phyloP scores from a whole-genome alignment of 345 rosid species.

The Clarkia xantiana region DNA sequence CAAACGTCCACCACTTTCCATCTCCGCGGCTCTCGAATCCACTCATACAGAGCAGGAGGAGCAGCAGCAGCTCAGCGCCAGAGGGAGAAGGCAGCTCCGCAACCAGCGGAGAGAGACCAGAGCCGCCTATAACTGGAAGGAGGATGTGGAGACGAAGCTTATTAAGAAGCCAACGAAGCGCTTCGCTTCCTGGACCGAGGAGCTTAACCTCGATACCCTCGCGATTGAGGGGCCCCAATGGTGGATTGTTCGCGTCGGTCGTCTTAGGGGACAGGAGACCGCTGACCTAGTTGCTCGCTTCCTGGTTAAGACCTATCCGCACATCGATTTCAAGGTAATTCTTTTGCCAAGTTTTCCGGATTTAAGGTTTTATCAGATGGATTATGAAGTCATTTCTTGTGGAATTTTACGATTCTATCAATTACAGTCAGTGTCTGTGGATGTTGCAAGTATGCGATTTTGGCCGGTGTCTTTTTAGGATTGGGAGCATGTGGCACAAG shows the following conservation, averaged over 20 bases:
- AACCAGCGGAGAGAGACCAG: constrained; percentile 57
- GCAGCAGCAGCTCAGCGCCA: constrained; percentile 43
- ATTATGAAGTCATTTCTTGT: too few species aligned
- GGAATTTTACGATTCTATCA: too few species aligned
- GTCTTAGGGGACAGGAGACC: constrained; percentile 42
- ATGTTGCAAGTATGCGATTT: too few species aligned
- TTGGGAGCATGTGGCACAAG: too few species aligned
- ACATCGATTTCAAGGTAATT: constrained; percentile 49
- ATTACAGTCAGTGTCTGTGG: too few species aligned
- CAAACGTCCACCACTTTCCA: not conserved
- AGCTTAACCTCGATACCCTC: constrained; percentile 58
- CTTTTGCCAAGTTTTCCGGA: too few species aligned
- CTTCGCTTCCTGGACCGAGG: constrained; percentile 35
- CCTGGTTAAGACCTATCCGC: constrained; percentile 42
- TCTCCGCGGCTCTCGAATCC: constrained; percentile 34
- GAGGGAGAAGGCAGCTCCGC: constrained; percentile 77
- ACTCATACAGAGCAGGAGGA: constrained; percentile 6
- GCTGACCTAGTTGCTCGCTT: constrained; percentile 49
- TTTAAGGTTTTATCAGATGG: too few species aligned
- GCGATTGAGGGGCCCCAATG: constrained; percentile 62
- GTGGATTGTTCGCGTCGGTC: constrained; percentile 61
- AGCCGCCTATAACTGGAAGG: constrained; percentile 58
- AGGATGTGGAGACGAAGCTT: constrained; percentile 66
- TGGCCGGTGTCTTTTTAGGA: too few species aligned
- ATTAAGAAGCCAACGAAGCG: constrained; percentile 62